Base-by-base conservation (phyloP, 164 flowering plant species). In the Stephania yunnanensis region DNA sequence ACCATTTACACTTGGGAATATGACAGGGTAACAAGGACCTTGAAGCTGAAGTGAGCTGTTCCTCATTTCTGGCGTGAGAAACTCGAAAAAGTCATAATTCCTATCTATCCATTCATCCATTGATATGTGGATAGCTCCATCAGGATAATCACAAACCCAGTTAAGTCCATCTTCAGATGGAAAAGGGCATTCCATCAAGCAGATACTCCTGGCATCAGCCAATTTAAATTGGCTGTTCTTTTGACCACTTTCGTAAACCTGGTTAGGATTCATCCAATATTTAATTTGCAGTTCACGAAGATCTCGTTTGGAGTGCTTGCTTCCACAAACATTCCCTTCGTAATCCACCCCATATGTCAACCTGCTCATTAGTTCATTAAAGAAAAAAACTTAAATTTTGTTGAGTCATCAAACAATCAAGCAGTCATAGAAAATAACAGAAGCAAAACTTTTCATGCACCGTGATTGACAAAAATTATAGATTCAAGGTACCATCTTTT, bases 101-200 rank as follows among this genome's bases (percentile, higher is more conserved):
- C 91, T 86, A 76, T 95, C 94, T 52, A 95, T 91, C 97, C 99
- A 95, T 25, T 90, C 92, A 77, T 88, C 88, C 73, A 84, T 70
- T 10, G 88, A 81, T 67, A 93, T 78, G 69, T 81, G 90, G 52
- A 95, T 88, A 36, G 91, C 93, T 55, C 97, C 97, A 25, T 93
- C 99, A 7, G 99, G 99, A 83, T 95, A 95, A 81, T 95, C 98
- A 78, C 99, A 95, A 13, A 95, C 96, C 99, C 99, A 95, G 82
- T 87, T 91, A 7, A 95, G 86, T 10, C 85, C 75, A 77, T 95
- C 98, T 31, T 92, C 97, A 5, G 94, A 87, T 10, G 98, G 91
- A 46, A 72, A 78, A 7, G 98, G 99, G 79, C 99, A 95, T 72
- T 93, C 98, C 92, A 92, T 77, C 82, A 95, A 86, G 81, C 99